Conservation (phyloP, 2,329 filamentous ascomycete genomes). For the Pseudocercospora fijiensis region DNA sequence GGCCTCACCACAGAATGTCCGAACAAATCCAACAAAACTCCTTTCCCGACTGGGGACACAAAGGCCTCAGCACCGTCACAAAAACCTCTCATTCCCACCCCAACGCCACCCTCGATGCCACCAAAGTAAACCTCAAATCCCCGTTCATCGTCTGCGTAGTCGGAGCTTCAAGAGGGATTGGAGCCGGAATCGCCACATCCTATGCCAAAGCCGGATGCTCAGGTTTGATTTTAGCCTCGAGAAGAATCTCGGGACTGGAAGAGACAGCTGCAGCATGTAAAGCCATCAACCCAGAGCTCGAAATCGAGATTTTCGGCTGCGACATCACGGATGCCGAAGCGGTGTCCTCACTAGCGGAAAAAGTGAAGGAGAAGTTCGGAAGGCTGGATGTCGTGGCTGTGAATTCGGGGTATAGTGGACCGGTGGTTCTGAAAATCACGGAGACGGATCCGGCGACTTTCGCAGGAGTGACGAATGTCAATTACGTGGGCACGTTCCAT, state of each 20-base stretch:
- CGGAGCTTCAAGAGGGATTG: slow-evolving; percentile 42
- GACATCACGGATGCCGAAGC: slow-evolving; percentile 27
- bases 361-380: slow-evolving; percentile 21
- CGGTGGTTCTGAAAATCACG: slow-evolving; percentile 23
- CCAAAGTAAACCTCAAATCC: slow-evolving; percentile 26
- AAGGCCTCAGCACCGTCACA: slow-evolving; percentile 12
- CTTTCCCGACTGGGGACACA: slow-evolving; percentile 19
- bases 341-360: slow-evolving; percentile 26
- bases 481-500: slow-evolving; percentile 34
- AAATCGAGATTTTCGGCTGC: slow-evolving; percentile 33
- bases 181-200: slow-evolving; percentile 37
- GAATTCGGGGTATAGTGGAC: slow-evolving; percentile 32
- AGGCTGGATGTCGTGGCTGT: slow-evolving; percentile 31
- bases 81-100: slow-evolving; percentile 17
- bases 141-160: slow-evolving; percentile 40
- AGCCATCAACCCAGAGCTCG: slow-evolving; percentile 28
- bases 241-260: slow-evolving; percentile 34
- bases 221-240: slow-evolving; percentile 39
- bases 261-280: slow-evolving; percentile 31
- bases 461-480: slow-evolving; percentile 29
- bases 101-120: slow-evolving; percentile 13
- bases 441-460: slow-evolving; percentile 29
- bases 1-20: neutral
- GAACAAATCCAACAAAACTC: neutral
- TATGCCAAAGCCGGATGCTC: slow-evolving; percentile 40